Evolutionary conservation across 805 yeast species (phyloP), one percentile per base, ranked within the genome.

Genomic region (Sungouiella blattae): DNA sequence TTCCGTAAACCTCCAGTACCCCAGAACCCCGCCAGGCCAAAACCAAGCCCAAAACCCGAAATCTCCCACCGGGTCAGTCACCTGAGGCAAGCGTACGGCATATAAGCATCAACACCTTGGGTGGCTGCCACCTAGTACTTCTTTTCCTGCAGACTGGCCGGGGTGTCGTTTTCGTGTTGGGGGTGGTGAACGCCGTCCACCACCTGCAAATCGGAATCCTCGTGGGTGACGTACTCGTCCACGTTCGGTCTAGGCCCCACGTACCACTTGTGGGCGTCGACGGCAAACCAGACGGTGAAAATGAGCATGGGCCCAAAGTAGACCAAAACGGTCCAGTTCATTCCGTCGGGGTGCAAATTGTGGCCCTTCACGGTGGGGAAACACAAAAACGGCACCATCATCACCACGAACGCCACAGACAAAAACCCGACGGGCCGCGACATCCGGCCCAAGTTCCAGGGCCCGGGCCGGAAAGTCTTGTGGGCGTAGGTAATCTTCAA

Each of bases 321-420:
- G 6, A 80, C 57, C 11, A 47, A 53, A 13, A 60, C 68, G 1
- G 86, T 80, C 83, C 83, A 80, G 58, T 79, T 80, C 83, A 78
- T 78, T 9, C n/a, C 26, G 11, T 58, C 67, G 39, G 55, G 58
- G 36, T 60, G 66, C 49, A 67, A 56, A 43, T 65, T 49, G 16
- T 36, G 36, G 11, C 74, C 74, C 30, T 40, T 46, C 5, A 46
- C 54, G 20, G 53, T 41, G 22, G 83, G 83, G 73, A 78, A 74
- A 50, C 79, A 72, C 46, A 79, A 64, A 39, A 78, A 67, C 29
- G 83, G 83, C 33, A 75, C 65, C 84, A 77, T 77, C 31, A 77
- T 55, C 0, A 58, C 33, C 5, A 77, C 79, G 49, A 74, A 77
- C 1, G 73, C 62, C 33, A 64, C 63, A 1, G 78, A 70, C n/a